Base-by-base conservation (phyloP, 2,329 filamentous ascomycete species). In the Pseudonectria buxi region DNA sequence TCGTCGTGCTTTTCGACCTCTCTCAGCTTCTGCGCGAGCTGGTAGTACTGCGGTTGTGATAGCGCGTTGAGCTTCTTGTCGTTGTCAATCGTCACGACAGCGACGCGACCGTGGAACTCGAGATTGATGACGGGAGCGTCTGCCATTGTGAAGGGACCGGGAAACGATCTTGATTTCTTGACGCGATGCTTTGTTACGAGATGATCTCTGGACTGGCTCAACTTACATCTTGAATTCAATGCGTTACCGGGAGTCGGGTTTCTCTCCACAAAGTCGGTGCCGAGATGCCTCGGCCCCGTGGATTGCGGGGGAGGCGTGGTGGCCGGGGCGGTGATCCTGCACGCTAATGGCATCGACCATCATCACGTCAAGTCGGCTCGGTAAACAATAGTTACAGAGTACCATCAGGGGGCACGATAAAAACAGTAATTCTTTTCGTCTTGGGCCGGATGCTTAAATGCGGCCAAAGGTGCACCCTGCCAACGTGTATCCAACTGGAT, bases 61-160 rank as follows among this genome's bases (percentile, higher is more conserved):
- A 95, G 66, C 24, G 90, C 87, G 61, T 94, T 94, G 61, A 96
- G 85, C 67, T 95, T 95, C 57, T 80, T 76, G 36, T 81, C 76
- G 33, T 86, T 83, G 63, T 89, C 82, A 56, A 98, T 81, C 13
- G 86, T 95, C 61, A 98, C 81, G 56, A 89, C 77, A 54, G 90
- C 65, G 12, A 65, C 54, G 44, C 63, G 62, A 35, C 61, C 63
- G 35, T 54, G 61, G 46, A 64, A 65, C 40, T 67, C 63, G 40
- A 67, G 41, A 7, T 40, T 49, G 45, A 67, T 55, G 46, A 61
- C 50, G 24, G 54, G 44, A 14, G 49, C 32, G 25, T 41, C 35
- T 5, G 44, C 35, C 47, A 52, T 52, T 27, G 7, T 38, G 24
- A 31, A 16, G 14, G 13, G 14, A 25, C 6, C 11, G 15, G 12